Evolutionary conservation across 441 rosid species (phyloP).

Genomic region (Omphalea diandra): DNA sequence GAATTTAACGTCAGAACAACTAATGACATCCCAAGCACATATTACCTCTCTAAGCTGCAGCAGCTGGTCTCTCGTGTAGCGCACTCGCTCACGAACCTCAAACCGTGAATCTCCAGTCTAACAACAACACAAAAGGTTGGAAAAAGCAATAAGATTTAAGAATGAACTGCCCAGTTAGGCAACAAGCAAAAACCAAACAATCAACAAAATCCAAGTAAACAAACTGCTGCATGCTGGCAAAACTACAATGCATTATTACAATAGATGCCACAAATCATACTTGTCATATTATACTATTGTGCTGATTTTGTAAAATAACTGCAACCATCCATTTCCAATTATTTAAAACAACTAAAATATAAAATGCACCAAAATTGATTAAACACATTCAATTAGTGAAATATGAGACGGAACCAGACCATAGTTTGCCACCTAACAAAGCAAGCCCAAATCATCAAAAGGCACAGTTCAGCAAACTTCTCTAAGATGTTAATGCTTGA

Average conservation of each 20-base stretch:
- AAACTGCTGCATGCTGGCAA: not conserved
- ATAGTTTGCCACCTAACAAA: not conserved
- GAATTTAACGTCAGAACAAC: not conserved
- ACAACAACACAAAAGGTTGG: slow-evolving; percentile 16
- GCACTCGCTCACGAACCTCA: slow-evolving; percentile 63
- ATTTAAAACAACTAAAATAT: not conserved
- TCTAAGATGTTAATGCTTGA: not conserved
- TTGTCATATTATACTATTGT: not conserved
- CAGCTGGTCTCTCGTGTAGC: slow-evolving; percentile 68
- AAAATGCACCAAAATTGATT: not conserved
- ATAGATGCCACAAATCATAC: not conserved
- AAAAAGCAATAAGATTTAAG: slow-evolving; percentile 20
- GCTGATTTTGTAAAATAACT: not conserved
- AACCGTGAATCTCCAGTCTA: slow-evolving; percentile 70
- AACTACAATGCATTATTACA: not conserved
- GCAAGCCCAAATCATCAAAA: not conserved
- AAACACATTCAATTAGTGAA: too few relatives aligned
- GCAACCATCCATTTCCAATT: not conserved
- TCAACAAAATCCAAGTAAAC: not conserved
- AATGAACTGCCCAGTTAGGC: not conserved
- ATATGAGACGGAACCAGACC: too few relatives aligned
- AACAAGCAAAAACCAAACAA: not conserved
- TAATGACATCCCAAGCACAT: not conserved
- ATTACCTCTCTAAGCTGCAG: slow-evolving; percentile 69
- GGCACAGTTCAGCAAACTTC: not conserved